Evolutionary conservation across 768 basidiomycete species (phyloP).

Genomic region (Leccinum boreale): DNA sequence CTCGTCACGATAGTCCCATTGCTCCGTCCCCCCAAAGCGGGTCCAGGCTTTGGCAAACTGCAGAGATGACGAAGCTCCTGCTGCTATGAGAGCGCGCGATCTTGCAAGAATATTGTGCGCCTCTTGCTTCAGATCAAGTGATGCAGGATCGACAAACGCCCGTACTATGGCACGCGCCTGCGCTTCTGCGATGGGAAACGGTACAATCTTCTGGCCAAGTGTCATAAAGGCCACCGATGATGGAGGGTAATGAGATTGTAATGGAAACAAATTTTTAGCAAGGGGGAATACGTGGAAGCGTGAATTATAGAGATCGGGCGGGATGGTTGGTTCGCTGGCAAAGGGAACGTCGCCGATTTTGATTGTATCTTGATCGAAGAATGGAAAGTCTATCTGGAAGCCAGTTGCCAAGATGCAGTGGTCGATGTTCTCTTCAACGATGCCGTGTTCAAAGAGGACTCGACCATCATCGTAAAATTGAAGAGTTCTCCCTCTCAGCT

Average conservation of each 20-base stretch:
- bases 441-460: constrained; percentile 59
- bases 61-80: constrained; percentile 32
- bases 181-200: constrained; percentile 75
- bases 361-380: constrained; percentile 42
- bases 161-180: constrained; percentile 65
- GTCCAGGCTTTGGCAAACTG: constrained; percentile 57
- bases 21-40: constrained; percentile 46
- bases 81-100: constrained; percentile 39
- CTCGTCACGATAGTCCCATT: constrained; percentile 66
- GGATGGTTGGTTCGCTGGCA: constrained; percentile 41
- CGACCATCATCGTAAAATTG: constrained; percentile 41
- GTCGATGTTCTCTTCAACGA: constrained; percentile 52
- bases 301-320: constrained; percentile 57
- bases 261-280: constrained; percentile 65
- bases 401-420: constrained; percentile 75
- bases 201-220: constrained; percentile 55
- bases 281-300: constrained; percentile 68
- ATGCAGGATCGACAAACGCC: constrained; percentile 49
- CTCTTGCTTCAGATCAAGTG: constrained; percentile 49
- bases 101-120: constrained; percentile 47
- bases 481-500: constrained; percentile 41
- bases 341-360: constrained; percentile 40
- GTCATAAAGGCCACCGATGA: constrained; percentile 64
- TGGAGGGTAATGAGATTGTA: constrained; percentile 44
- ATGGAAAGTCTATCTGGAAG: constrained; percentile 63